phyloP scores from a whole-genome alignment of 306 rosid species.

The Trifolium repens region DNA sequence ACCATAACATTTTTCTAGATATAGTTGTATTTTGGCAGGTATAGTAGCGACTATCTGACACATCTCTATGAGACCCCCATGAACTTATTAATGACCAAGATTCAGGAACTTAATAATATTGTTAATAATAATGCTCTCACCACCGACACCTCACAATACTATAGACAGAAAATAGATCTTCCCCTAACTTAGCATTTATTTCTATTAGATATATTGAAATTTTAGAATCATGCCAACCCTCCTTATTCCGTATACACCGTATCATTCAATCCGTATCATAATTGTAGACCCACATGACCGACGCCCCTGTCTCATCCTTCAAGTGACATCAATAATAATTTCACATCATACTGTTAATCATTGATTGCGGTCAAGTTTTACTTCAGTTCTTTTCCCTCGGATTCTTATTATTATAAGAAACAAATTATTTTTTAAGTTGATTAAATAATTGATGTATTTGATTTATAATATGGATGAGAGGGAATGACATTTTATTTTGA shows the following conservation, averaged over 20 bases:
- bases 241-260: conserved; percentile 73
- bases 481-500: neutral
- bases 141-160: conserved; percentile 72
- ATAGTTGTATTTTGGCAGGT: conserved; percentile 44
- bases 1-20: conserved; percentile 32
- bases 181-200: conserved; percentile 46
- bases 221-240: neutral
- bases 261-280: conserved; percentile 48
- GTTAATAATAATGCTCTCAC: conserved; percentile 32
- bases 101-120: conserved; percentile 12
- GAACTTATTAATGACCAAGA: conserved; percentile 50
- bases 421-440: too few species aligned
- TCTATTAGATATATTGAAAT: conserved; percentile 37
- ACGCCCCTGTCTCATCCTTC: conserved; percentile 23
- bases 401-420: too few species aligned
- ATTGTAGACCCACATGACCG: conserved; percentile 40
- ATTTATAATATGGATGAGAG: too few species aligned
- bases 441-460: too few species aligned
- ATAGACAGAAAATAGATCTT: conserved; percentile 35
- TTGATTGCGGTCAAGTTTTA: conserved; percentile 1
- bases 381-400: neutral
- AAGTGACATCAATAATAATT: conserved; percentile 25
- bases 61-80: conserved; percentile 42
- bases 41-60: conserved; percentile 44
- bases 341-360: neutral